Percentiles rank a stretch among this genome's conserved stretches.
Conservation (phyloP, 257 asterid species). For the Ilex asprella region DNA sequence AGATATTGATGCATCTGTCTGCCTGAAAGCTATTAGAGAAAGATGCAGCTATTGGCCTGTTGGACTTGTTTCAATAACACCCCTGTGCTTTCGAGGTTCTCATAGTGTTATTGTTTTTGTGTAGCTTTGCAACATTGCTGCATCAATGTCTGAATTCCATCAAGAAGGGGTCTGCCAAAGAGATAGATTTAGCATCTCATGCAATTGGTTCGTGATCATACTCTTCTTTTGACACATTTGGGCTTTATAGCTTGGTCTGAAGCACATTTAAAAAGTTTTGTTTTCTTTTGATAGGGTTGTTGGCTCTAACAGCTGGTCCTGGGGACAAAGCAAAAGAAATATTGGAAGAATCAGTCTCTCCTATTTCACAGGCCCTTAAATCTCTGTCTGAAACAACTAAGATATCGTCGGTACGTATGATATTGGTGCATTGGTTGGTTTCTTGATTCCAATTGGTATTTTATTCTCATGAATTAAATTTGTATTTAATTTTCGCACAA, state of each 20-base stretch:
- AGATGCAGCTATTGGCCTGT: too few species aligned
- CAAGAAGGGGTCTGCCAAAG: conserved; percentile 85
- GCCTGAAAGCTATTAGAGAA: too few species aligned
- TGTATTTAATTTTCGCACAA: not conserved
- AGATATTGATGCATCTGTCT: too few species aligned
- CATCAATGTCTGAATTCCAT: conserved; percentile 74
- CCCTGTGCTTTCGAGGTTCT: not conserved
- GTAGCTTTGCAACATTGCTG: conserved; percentile 78
- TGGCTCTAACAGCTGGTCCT: conserved; percentile 81
- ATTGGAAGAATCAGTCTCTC: conserved; percentile 68
- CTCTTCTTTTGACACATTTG: not conserved
- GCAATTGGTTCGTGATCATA: conserved; percentile 50
- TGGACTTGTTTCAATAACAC: not conserved
- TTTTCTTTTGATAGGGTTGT: conserved; percentile 37
- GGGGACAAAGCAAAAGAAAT: conserved; percentile 84
- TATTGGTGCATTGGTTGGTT: conserved; percentile 50
- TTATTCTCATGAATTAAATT: not conserved
- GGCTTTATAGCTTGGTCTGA: not conserved
- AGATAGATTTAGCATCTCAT: conserved; percentile 79
- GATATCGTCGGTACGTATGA: conserved; percentile 51
- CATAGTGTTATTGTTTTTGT: conserved; percentile 10
- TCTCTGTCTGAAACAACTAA: conserved; percentile 54
- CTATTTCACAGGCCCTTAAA: conserved; percentile 74
- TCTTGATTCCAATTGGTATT: not conserved
- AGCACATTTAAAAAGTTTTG: not conserved